Base-by-base conservation (phyloP, 2,329 filamentous ascomycete genomes). In the Ilyonectria robusta region DNA sequence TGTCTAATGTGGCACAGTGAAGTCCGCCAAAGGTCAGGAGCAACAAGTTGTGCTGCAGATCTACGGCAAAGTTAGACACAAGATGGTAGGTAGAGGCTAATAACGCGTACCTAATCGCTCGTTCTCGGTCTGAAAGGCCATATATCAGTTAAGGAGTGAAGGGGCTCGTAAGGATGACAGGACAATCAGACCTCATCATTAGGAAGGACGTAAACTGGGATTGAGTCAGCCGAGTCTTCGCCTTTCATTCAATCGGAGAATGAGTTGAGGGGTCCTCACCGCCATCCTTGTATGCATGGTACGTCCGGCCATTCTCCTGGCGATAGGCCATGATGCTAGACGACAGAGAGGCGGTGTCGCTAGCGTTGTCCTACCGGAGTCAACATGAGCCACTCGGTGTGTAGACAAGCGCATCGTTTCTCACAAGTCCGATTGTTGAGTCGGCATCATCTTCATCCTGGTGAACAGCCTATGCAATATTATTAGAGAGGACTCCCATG, bases 1-100 rank as follows among this genome's bases (percentile, higher is more conserved):
- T 35, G 0, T 33, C 26, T 2, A 70, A 23, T 0, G 69, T 60
- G 1, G 65, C 68, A 8, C 35, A 15, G 2, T 70, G 65, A 0
- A 70, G 21, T 15, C 59, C 68, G 0, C 70, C 58, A 10, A 70
- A 68, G 1, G 69, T 70, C n/a, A 70, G 58, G 0, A 61, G 31
- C 8, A 70, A 58, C 1, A 70, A 26, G n/a, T 70, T 57, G 62
- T 70, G 69, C 7, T 70, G 68, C 4, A 70, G 40, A 50, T 70
- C 68, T 70, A 15, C 0, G 8, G 31, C 17, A 2, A 6, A 4
- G 8, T 57, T 10, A 56, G 51, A 44, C 9, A 13, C 4, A 1
- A 31, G 1, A 50, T 10, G 5, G n/a, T 17, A 11, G 23, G 29
- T 19, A 17, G 31, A 31, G 2, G 2, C 7, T 1, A 11, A 1